phyloP scores from a whole-genome alignment of 441 rosid genomes.

The Erodium moschatum region DNA sequence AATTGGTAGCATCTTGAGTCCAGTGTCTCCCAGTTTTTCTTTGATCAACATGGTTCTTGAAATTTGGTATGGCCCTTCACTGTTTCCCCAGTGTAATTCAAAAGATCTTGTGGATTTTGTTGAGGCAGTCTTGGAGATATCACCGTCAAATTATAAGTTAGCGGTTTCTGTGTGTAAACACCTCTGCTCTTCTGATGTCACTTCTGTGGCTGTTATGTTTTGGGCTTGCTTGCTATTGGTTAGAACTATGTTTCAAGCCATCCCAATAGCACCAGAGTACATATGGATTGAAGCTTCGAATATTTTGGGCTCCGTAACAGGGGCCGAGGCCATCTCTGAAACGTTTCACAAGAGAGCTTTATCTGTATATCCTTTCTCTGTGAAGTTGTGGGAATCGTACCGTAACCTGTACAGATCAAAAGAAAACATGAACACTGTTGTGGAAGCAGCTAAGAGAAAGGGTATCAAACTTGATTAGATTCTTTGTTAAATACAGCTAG shows the following conservation, averaged over 20 bases:
- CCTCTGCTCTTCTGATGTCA: constrained; percentile 16
- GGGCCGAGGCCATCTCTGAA: constrained; percentile 33
- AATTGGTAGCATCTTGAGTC: constrained; percentile 44
- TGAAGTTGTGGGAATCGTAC: constrained; percentile 51
- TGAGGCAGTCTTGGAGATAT: constrained; percentile 56
- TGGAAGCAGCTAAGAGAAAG: constrained; percentile 50
- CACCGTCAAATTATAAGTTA: constrained; percentile 56
- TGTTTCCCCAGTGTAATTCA: constrained; percentile 46
- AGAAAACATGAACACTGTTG: constrained; percentile 27
- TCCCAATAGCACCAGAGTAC: constrained; percentile 75
- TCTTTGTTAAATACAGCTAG: constrained; percentile 7
- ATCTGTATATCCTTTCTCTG: constrained; percentile 61
- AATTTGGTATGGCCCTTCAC: constrained; percentile 67
- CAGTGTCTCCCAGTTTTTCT: constrained; percentile 41
- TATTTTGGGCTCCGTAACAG: constrained; percentile 34
- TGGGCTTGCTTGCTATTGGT: constrained; percentile 65
- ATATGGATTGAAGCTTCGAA: constrained; percentile 69
- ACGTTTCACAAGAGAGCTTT: constrained; percentile 57
- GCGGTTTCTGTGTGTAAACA: constrained; percentile 54
- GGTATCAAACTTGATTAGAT: constrained; percentile 42
- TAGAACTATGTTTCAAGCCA: constrained; percentile 46
- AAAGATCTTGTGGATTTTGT: constrained; percentile 74
- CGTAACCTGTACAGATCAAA: constrained; percentile 22
- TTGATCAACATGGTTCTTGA: constrained; percentile 59
- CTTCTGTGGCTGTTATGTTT: constrained; percentile 42